Evolutionary conservation across 2,329 filamentous ascomycete species (phyloP).

Genomic region (Atkinsonella texensis): DNA sequence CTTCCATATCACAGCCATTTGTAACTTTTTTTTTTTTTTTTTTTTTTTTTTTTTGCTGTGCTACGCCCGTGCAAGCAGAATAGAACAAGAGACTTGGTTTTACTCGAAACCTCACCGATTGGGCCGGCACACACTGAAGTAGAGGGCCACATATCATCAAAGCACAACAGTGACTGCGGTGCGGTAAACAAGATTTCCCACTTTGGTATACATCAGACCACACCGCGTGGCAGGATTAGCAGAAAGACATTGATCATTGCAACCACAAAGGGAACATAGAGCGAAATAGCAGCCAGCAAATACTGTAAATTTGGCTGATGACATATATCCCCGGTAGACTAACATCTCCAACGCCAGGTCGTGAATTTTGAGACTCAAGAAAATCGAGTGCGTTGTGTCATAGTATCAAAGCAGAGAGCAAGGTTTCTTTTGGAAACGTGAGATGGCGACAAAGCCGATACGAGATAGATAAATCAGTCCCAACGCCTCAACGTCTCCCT

Average conservation of each 20-base stretch:
- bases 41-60: too few species aligned
- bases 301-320: conserved; percentile 25
- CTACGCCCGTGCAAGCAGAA: too few species aligned
- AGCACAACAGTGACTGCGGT: neutral
- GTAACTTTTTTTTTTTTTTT: too few species aligned
- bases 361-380: conserved; percentile 22
- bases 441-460: conserved; percentile 11
- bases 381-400: conserved; percentile 18
- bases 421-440: conserved; percentile 11
- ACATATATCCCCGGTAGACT: conserved; percentile 24
- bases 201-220: conserved; percentile 2
- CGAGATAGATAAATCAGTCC: conserved; percentile 14
- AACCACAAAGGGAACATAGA: neutral
- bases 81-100: too few species aligned
- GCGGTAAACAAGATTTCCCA: neutral
- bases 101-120: too few species aligned
- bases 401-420: conserved; percentile 20
- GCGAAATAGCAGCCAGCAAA: conserved; percentile 10
- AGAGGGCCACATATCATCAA: neutral
- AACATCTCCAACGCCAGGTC: conserved; percentile 30
- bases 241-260: neutral
- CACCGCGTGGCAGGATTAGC: neutral
- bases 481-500: conserved; percentile 18
- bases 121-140: too few species aligned
- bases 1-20: too few species aligned